A percentile compares a stretch with the other conserved stretches of the same genome.
Conservation (phyloP, 805 yeast genomes). For the Lipomyces yamanashiensis region DNA sequence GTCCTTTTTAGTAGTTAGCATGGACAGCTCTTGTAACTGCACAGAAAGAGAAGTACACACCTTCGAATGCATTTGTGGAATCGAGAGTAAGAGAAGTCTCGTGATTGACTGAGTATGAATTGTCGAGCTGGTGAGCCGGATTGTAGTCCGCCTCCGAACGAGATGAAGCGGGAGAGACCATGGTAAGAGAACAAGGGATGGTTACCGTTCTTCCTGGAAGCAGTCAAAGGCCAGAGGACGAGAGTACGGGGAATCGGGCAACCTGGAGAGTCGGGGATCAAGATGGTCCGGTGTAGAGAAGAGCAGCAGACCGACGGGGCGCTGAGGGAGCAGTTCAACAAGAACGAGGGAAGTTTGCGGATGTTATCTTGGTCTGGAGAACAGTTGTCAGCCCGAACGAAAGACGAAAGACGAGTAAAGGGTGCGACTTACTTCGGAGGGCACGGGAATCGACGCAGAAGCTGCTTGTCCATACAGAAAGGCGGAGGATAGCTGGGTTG, state of each 20-base stretch:
- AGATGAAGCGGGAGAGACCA: constrained; percentile 27
- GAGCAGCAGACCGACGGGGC: background rate
- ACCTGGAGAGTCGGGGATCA: background rate
- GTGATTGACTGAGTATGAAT: constrained; percentile 64
- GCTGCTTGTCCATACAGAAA: constrained; percentile 46
- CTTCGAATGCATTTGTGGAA: constrained; percentile 92
- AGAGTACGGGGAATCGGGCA: constrained; percentile 16
- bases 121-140: constrained; percentile 20
- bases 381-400: background rate
- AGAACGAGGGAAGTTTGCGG: background rate
- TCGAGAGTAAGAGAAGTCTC: constrained; percentile 78
- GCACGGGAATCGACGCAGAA: constrained; percentile 45
- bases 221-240: background rate
- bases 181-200: background rate
- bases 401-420: background rate
- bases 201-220: constrained; percentile 10
- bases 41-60: constrained; percentile 8
- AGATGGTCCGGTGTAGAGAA: background rate
- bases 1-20: constrained; percentile 51
- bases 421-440: constrained; percentile 41
- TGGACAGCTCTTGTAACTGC: background rate
- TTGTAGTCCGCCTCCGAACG: constrained; percentile 7
- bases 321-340: background rate
- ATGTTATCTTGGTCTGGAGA: constrained; percentile 24
- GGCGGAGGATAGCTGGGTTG: constrained; percentile 1